Evolutionary conservation across 1,284 basidiomycete species (phyloP).

Genomic region (Athelia psychrophila): DNA sequence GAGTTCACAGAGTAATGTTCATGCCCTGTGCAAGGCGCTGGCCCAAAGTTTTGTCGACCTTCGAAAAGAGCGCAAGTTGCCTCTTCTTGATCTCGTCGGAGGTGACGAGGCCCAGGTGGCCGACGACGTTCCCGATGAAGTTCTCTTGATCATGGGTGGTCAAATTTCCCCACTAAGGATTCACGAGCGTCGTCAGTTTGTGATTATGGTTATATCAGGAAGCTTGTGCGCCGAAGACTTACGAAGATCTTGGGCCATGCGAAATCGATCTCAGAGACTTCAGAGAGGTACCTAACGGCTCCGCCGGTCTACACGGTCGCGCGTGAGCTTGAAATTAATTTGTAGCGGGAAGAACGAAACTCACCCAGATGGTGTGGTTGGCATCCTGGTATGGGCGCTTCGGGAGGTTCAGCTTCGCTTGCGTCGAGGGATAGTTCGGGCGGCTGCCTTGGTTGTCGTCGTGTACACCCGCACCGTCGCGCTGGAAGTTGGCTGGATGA

Average conservation of each 20-base stretch:
- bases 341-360: conserved; percentile 6
- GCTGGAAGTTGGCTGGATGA: conserved; percentile 81
- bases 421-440: conserved; percentile 66
- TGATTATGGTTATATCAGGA: too few relatives aligned
- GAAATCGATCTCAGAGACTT: conserved; percentile 38
- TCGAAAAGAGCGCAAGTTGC: conserved; percentile 30
- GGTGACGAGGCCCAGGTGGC: conserved; percentile 31
- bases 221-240: too few relatives aligned
- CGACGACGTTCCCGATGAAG: conserved; percentile 37
- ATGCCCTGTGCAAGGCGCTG: conserved; percentile 32
- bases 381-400: conserved; percentile 35
- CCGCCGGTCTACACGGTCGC: conserved; percentile 19
- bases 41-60: conserved; percentile 32
- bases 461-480: conserved; percentile 57
- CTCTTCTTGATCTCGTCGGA: conserved; percentile 27
- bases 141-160: conserved; percentile 32
- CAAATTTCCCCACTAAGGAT: conserved; percentile 32
- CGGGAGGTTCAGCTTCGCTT: conserved; percentile 15
- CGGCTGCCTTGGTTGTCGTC: conserved; percentile 80
- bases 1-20: neutral
- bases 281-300: conserved; percentile 26
- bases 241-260: conserved; percentile 38
- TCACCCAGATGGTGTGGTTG: conserved; percentile 30
- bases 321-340: neutral
- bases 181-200: neutral